phyloP scores from a whole-genome alignment of 768 basidiomycete species.

The Suillus hirtellus region DNA sequence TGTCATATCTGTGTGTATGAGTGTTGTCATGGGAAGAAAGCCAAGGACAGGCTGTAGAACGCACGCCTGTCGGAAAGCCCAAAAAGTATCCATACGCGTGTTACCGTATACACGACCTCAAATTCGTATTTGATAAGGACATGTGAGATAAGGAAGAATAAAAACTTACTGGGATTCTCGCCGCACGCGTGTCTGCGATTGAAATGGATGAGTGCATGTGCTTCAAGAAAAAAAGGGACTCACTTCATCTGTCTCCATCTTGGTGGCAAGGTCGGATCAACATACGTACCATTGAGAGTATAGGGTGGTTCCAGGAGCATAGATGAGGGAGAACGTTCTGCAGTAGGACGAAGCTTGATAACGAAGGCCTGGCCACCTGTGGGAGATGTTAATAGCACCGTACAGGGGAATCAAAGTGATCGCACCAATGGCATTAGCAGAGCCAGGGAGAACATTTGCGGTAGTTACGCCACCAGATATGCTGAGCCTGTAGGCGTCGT shows the following conservation, averaged over 20 bases:
- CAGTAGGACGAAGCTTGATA: conserved; percentile 79
- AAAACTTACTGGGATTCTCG: conserved; percentile 46
- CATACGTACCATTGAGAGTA: conserved; percentile 49
- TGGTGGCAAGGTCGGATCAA: conserved; percentile 41
- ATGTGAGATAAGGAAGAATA: conserved; percentile 4
- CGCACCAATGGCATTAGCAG: conserved; percentile 70
- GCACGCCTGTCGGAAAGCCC: conserved; percentile 55
- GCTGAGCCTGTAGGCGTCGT: conserved; percentile 68
- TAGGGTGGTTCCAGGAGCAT: conserved; percentile 87
- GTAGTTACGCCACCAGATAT: conserved; percentile 91
- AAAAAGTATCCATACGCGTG: conserved; percentile 48
- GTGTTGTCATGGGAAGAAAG: conserved; percentile 9
- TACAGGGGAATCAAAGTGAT: conserved; percentile 20
- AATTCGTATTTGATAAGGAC: not conserved
- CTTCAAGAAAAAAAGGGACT: conserved; percentile 19
- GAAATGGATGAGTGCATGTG: conserved; percentile 10
- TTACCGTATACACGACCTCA: conserved; percentile 31
- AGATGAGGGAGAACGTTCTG: conserved; percentile 71
- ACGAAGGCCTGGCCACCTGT: conserved; percentile 87
- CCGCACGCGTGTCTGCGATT: conserved; percentile 60
- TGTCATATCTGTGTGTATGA: conserved; percentile 41
- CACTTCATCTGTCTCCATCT: conserved; percentile 86
- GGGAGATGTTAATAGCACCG: conserved; percentile 13
- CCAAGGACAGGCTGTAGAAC: conserved; percentile 9
- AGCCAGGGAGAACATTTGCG: conserved; percentile 78